Base-by-base conservation (phyloP, 208 protist genomes). In the Lotmaria passim region DNA sequence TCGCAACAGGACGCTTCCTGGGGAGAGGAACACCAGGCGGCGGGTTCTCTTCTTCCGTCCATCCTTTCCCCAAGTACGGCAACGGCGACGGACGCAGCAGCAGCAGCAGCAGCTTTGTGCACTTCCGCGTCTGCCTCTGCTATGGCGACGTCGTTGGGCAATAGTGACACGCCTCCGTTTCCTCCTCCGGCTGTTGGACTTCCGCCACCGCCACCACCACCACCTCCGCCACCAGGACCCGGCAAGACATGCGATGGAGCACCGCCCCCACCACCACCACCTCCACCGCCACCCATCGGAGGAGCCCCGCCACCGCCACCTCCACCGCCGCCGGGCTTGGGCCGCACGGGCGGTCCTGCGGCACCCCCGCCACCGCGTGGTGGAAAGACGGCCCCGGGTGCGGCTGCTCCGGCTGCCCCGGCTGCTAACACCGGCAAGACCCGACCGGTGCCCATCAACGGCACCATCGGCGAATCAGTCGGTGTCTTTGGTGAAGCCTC, bases 381-480 rank as follows among this genome's bases (percentile, higher is more conserved):
- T 17, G 69, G 77, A 14, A 50, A 47, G 50, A 53, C 60, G 64
- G 36, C 46, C 47, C 23, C 17, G 28, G 34, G 34, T 26, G 53
- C 3, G 28, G 34, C 19, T 30, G 53, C 33, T 14, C 33, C 38
- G 5, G 52, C 52, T 3, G 31, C 43, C 36, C 52, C 69, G 3
- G 23, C 43, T 0, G 43, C 36, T 23, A 79, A 64, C 55, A 63
- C 34, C 36, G 69, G 69, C 60, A 75, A 63, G 24, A 87, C 82
- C 43, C 82, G 83, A 43, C 82, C 69, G 12, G 76, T 93, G 52
- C 87, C 87, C 14, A 86, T 93, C 56, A 74, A 83, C 44, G 65
- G 63, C 43, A 61, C 77, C 26, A 26, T 63, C 38, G 81, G 67
- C 52, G 78, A 77, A 31, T 24, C 58, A 15, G 71, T 76, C 15